These are phyloP conservation scores for Cicer arietinum DNA, from an alignment of 306 rosid genomes.

Conservation along the genomic window DNA sequence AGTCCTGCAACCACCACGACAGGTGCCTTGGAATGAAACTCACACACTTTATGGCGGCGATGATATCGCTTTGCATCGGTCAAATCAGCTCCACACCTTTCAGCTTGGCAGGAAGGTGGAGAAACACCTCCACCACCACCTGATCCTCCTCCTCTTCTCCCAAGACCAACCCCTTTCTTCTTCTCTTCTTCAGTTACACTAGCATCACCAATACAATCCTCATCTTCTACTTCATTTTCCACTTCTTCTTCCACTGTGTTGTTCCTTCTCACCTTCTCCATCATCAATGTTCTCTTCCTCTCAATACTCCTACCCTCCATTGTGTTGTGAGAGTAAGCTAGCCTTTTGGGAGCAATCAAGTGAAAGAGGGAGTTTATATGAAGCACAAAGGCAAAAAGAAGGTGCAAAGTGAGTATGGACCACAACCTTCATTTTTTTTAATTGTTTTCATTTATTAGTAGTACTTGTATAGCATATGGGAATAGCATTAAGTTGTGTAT, in stretches of 20 bases:
- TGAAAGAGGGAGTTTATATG: slow-evolving; percentile 47
- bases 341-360: slow-evolving; percentile 48
- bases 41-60: slow-evolving; percentile 98
- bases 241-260: slow-evolving; percentile 58
- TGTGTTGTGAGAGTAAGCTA: slow-evolving; percentile 28
- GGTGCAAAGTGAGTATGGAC: slow-evolving; percentile 61
- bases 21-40: slow-evolving; percentile 83
- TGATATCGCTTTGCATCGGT: slow-evolving; percentile 80
- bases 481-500: slow-evolving; percentile 9
- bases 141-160: slow-evolving; percentile 47
- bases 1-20: slow-evolving; percentile 72
- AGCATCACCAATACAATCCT: slow-evolving; percentile 36
- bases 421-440: slow-evolving; percentile 55
- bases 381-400: slow-evolving; percentile 49
- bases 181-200: slow-evolving; percentile 54
- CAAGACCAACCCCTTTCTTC: slow-evolving; percentile 50
- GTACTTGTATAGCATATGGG: slow-evolving; percentile 10
- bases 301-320: slow-evolving; percentile 70
- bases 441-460: slow-evolving; percentile 42
- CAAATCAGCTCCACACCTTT: slow-evolving; percentile 76
- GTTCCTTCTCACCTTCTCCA: slow-evolving; percentile 58
- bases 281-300: slow-evolving; percentile 52
- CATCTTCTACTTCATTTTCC: slow-evolving; percentile 76
- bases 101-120: slow-evolving; percentile 77
- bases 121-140: slow-evolving; percentile 51